Base-by-base conservation (phyloP, 148 eudicot species). In the Pouteria glomerata region DNA sequence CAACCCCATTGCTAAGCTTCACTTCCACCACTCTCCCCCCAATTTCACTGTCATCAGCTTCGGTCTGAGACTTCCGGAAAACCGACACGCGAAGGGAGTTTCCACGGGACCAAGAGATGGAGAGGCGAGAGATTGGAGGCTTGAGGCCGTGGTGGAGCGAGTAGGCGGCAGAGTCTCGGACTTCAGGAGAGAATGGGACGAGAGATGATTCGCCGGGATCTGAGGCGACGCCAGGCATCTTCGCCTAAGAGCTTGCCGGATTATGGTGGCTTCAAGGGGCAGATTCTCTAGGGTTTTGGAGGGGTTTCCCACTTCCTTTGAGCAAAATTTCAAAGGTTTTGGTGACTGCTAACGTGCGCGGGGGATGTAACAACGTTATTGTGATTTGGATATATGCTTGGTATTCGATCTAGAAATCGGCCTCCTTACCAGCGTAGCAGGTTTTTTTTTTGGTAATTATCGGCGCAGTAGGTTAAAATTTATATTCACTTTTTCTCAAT, bases 41-140 rank as follows among this genome's bases (percentile, higher is more conserved):
- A 5, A 67, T 27, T 34, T 69, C 80, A 6, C 44, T 69, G 2
- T 68, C 87, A 16, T 19, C 67, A 19, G 42, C 50, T 14, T 35
- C 45, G 31, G 75, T 3, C 21, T 30, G 58, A 8, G 60, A 59
- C 21, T 50, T 48, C 52, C 79, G 63, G 75, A 90, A 69, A 72
- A 90, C 84, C 1, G 97, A 82, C 41, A 95, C 87, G 42, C 90
- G 93, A 73, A 89, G 93, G 66, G 87, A 73, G 87, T 86, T 93
- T 44, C 99, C 99, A 51, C 87, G 96, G 37, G 89, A 83, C 97
- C 97, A 95, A 71, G 76, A 79, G 77, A 95, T 60, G 57, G 99
- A 84, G 79, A 88, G 74, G 74, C 95, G 93, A 14, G 88, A 79
- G 57, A 82, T 79, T 3, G 99, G 93, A 26, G 85, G 78, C 33